Evolutionary conservation across 192 early-diverging fungal genomes (phyloP).

Genomic region (Coemansia reversa): DNA sequence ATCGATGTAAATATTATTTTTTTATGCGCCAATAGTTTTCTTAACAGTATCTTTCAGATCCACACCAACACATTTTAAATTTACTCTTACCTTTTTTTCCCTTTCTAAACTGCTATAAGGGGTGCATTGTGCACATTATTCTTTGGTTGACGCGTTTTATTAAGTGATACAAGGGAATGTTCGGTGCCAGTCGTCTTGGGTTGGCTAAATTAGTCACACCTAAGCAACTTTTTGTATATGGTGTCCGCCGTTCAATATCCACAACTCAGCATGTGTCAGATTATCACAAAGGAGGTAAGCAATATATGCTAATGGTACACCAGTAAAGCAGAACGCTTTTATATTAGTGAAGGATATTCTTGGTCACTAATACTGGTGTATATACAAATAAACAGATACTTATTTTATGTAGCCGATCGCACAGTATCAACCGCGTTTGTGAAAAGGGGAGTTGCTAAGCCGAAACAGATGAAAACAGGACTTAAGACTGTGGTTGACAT

Average conservation of each 20-base stretch:
- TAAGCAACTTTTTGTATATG: background rate
- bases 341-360: background rate
- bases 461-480: conserved; percentile 25
- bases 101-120: no score
- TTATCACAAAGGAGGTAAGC: background rate
- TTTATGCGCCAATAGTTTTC: no score
- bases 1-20: no score
- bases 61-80: background rate
- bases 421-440: conserved; percentile 42
- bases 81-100: background rate
- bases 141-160: background rate
- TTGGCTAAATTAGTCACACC: background rate
- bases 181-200: background rate
- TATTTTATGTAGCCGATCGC: conserved; percentile 23
- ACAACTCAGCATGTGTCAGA: background rate
- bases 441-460: conserved; percentile 14
- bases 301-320: background rate
- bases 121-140: background rate
- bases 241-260: background rate
- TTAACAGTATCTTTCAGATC: background rate
- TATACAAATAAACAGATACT: background rate
- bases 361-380: background rate
- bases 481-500: conserved; percentile 37
- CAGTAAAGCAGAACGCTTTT: no score
- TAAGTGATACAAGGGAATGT: background rate